Base-by-base conservation (phyloP, 345 rosid species). In the Pistacia integerrima region DNA sequence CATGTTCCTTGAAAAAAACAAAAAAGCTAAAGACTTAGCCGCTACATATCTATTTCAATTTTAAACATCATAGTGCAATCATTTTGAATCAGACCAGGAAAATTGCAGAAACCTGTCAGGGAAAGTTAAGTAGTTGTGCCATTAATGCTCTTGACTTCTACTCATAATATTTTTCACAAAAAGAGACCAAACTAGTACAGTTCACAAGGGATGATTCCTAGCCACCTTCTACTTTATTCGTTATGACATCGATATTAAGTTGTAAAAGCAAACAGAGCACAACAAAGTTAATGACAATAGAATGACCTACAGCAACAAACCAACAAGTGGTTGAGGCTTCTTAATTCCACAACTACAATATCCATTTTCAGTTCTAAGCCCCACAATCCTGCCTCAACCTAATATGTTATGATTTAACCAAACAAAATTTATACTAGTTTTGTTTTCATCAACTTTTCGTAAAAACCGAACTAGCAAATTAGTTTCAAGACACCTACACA, bases 131-230 rank as follows among this genome's bases (percentile, higher is more conserved):
- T 74, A 25, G 59, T 62, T 64, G 20, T 25, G 62, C 36, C 77
- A 65, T 74, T 64, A 74, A 74, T 74, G 70, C 63, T 74, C 28
- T 58, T 12, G 62, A n/a, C 20, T n/a, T 64, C 52, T 18, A 65
- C 49, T 25, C 54, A 33, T 22, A 52, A 74, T 35, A 36, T 22
- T 49, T 28, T n/a, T 74, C 64, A 54, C 64, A 36, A 22, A 18
- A 35, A 38, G 64, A 36, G 41, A 5, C 33, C 74, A 35, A 35
- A 56, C 63, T 54, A 28, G 1, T 54, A 12, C 48, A 28, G 20
- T 13, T 73, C 70, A 22, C 17, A 5, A 35, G 56, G 56, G 25
- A 59, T 56, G 25, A 16, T 54, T 38, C 35, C 25, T 64, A 52
- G 54, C 77, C 36, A 64, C 62, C 70, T 20, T 35, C 52, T 35